Conservation (phyloP, 352 stramenopile species). For the Globisporangium spiculum region DNA sequence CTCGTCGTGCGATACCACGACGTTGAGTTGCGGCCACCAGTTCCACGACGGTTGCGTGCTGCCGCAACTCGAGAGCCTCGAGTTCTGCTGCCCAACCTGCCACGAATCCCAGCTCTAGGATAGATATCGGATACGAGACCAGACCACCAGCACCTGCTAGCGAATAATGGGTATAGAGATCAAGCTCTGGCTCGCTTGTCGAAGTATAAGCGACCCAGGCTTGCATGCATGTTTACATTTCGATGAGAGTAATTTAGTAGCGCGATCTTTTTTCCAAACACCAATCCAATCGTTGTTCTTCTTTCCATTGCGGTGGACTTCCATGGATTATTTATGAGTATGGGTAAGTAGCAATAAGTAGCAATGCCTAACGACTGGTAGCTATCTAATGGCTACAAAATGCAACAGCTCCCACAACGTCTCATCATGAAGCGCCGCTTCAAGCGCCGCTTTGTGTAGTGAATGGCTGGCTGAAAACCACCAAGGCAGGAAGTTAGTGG, state of each 20-base stretch:
- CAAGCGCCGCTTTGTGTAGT: too few relatives aligned
- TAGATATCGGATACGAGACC: neutral
- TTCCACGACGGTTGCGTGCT: constrained; percentile 25
- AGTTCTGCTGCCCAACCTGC: neutral
- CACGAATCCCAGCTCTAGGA: neutral
- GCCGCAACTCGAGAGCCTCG: constrained; percentile 7
- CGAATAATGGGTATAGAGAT: neutral
- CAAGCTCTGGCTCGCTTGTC: neutral
- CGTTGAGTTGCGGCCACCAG: constrained; percentile 19
- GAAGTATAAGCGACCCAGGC: neutral
- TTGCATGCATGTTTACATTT: neutral
- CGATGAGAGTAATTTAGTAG: neutral
- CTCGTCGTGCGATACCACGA: constrained; percentile 15
- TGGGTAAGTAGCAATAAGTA: neutral
- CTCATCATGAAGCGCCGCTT: too few relatives aligned
- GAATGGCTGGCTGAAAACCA: too few relatives aligned
- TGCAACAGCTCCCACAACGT: too few relatives aligned
- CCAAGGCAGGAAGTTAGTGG: too few relatives aligned
- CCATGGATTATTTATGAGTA: neutral
- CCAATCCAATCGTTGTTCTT: neutral
- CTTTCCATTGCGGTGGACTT: neutral
- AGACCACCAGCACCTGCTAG: neutral
- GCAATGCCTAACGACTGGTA: too few relatives aligned
- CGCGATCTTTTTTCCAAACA: neutral
- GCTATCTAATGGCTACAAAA: too few relatives aligned